A percentile compares a stretch with the other conserved stretches of the same genome.
Conservation (phyloP, 805 yeast genomes). For the Teunomyces tritomae region DNA sequence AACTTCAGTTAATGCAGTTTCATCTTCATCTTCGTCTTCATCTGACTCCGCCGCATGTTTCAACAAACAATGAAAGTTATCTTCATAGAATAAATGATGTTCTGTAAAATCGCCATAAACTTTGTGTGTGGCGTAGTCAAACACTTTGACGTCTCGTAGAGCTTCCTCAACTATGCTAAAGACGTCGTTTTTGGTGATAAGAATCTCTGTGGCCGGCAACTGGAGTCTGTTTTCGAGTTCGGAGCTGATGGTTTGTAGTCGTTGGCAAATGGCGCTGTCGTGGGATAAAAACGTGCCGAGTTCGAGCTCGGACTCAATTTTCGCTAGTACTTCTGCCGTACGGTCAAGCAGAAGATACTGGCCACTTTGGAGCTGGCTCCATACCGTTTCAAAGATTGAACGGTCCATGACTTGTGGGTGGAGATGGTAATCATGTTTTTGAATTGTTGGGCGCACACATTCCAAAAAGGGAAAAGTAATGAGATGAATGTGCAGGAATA, state of each 20-base stretch:
- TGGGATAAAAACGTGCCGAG: constrained; percentile 4
- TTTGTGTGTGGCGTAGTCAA: constrained; percentile 12
- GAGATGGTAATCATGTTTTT: constrained; percentile 1
- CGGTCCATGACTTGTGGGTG: constrained; percentile 1
- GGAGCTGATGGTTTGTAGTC: constrained; percentile 3
- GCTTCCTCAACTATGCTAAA: constrained; percentile 11
- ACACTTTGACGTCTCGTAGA: constrained; percentile 17
- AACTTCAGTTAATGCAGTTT: constrained; percentile 19
- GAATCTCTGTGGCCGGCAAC: constrained; percentile 4
- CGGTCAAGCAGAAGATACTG: neutral
- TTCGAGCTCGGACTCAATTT: neutral
- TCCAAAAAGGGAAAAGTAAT: constrained; percentile 12
- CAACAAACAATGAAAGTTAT: constrained; percentile 9
- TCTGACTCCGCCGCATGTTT: constrained; percentile 1
- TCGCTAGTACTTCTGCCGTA: neutral
- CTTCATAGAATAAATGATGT: constrained; percentile 9
- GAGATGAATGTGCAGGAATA: constrained; percentile 1
- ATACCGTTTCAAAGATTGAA: neutral
- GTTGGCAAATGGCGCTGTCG: constrained; percentile 6
- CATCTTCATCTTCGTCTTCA: constrained; percentile 18
- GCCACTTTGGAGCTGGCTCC: neutral
- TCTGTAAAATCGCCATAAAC: constrained; percentile 16
- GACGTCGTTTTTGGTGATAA: constrained; percentile 12
- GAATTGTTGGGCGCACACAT: constrained; percentile 5
- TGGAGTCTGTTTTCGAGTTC: constrained; percentile 9